These are phyloP conservation scores for Aspergillus chevalieri DNA, from an alignment of 2,329 filamentous ascomycete genomes.

Conservation along the genomic window DNA sequence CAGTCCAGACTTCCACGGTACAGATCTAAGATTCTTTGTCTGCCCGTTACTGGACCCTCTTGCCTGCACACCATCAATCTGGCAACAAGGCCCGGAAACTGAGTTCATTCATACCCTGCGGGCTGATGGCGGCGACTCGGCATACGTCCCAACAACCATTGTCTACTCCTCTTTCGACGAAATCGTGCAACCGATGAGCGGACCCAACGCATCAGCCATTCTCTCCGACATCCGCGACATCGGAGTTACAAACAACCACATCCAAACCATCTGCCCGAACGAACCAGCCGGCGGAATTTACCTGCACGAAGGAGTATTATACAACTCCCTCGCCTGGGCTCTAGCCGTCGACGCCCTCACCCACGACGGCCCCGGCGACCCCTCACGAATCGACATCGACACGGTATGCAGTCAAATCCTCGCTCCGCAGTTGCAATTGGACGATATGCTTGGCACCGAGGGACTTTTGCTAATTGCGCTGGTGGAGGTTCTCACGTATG, in stretches of 20 bases:
- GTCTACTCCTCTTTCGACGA: conserved; percentile 49
- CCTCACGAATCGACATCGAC: conserved; percentile 34
- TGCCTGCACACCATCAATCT: conserved; percentile 35
- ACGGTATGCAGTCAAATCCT: conserved; percentile 34
- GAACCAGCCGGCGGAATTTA: conserved; percentile 40
- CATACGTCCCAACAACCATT: conserved; percentile 51
- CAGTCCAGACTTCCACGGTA: conserved; percentile 50
- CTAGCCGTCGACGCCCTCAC: conserved; percentile 46
- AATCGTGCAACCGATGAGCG: conserved; percentile 48
- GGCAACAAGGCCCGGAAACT: conserved; percentile 34
- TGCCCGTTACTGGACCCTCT: conserved; percentile 16
- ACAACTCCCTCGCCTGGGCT: conserved; percentile 39
- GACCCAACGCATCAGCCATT: conserved; percentile 42
- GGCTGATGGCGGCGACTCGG: conserved; percentile 42
- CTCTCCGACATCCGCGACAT: conserved; percentile 35
- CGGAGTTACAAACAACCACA: conserved; percentile 47
- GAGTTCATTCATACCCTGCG: conserved; percentile 30
- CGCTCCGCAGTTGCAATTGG: conserved; percentile 23
- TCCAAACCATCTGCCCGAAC: conserved; percentile 40
- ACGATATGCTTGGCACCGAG: conserved; percentile 44
- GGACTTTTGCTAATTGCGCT: conserved; percentile 36
- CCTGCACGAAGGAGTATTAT: conserved; percentile 47
- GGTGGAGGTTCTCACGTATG: conserved; percentile 27
- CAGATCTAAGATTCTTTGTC: conserved; percentile 31
- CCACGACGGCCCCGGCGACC: conserved; percentile 41